Evolutionary conservation across 306 rosid genomes (phyloP), one percentile per base, ranked within the genome.

Genomic region (Vigna hirtella): DNA sequence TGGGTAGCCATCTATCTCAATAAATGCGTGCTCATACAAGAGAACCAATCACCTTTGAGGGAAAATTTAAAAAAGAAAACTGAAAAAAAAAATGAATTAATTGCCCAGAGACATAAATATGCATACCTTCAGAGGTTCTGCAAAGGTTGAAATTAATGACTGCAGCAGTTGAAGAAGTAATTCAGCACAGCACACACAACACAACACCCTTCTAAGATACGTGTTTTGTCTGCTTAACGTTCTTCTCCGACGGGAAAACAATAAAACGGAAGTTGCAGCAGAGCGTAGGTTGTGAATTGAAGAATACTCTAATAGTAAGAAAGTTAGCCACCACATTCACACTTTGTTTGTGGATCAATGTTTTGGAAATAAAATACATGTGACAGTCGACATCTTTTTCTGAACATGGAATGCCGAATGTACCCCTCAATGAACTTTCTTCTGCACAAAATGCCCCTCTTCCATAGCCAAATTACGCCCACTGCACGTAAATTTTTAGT

Each of bases 1-100:
- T 93, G 97, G 97, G 84, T 77, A 6, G 85, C 74, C 89, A 90
- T 86, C 86, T 7, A 81, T 76, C 53, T 66, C 84, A 88, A 82
- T 92, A 78, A 92, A 95, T 95, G 97, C 83, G 74, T 43, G 86
- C 82, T 76, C 76, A 16, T 18, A 57, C 59, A 79, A 45, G 58
- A 76, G 62, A 51, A 71, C 14, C 49, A 63, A 58, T 49, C 45
- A 47, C 9, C 5, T 55, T 78, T 24, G 34, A 45, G 64, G 2
- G 7, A 17, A 34, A n/a, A 51, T 7, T 1, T n/a, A 34, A 3
- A 66, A 18, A 18, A 16, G 65, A 22, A 77, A 10, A 8, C 10
- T 65, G 64, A 63, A 47, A 28, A 40, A 34, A 28, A 8, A 1
- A 15, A 32, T 13, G 36, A 40, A 58, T 28, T 57, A 67, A 49